Percentiles rank a stretch among this genome's conserved stretches.
These are phyloP conservation scores for Apostasia ramifera DNA, from an alignment of 106 monocot species.

Conservation along the genomic window DNA sequence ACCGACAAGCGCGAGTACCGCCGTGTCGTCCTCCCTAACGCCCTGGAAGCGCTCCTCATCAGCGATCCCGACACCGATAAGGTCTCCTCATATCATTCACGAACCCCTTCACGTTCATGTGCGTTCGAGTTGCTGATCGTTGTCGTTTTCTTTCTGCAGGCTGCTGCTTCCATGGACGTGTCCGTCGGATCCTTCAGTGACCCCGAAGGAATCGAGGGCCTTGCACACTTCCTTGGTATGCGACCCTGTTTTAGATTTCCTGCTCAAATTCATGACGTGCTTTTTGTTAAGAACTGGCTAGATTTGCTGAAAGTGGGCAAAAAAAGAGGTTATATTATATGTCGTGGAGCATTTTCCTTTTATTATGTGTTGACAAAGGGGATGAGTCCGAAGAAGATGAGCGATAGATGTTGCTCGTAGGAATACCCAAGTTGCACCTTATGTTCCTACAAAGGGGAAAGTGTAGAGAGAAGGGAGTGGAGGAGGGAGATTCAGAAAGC, in stretches of 20 bases:
- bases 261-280: no score
- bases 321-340: no score
- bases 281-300: no score
- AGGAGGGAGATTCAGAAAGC: no score
- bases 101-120: background rate
- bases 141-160: conserved; percentile 20
- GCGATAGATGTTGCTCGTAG: no score
- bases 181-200: conserved; percentile 65
- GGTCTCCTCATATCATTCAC: conserved; percentile 11
- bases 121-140: background rate
- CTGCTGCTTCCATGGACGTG: conserved; percentile 82
- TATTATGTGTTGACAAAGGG: no score
- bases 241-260: background rate
- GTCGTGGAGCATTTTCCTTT: no score
- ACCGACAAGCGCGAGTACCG: conserved; percentile 75
- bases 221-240: conserved; percentile 82
- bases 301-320: no score
- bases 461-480: no score
- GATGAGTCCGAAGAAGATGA: no score
- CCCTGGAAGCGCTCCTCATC: conserved; percentile 72
- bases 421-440: no score
- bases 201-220: conserved; percentile 73
- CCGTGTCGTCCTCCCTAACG: conserved; percentile 69
- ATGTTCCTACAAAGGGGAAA: no score
- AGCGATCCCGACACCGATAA: conserved; percentile 92